A percentile compares a stretch with the other conserved stretches of the same genome.
phyloP scores from a whole-genome alignment of 2,329 filamentous ascomycete species.

The Coleophoma eucalyptorum region DNA sequence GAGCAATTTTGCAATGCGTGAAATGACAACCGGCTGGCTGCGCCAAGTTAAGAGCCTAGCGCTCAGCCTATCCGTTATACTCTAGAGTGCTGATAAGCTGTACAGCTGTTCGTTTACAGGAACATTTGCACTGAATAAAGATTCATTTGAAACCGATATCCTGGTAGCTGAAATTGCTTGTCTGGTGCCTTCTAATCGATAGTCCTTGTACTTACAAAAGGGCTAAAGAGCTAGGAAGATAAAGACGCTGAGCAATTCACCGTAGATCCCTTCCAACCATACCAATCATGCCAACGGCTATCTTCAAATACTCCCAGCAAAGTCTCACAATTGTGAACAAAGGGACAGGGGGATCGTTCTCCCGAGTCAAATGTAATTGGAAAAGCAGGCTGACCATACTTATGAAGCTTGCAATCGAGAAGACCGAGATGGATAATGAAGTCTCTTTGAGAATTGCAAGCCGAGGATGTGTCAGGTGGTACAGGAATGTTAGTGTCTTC shows the following conservation, averaged over 20 bases:
- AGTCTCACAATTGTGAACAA: conserved; percentile 18
- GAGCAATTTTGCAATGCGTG: no score
- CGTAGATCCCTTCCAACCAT: conserved; percentile 13
- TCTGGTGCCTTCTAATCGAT: no score
- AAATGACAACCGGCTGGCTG: no score
- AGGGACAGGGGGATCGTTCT: conserved; percentile 24
- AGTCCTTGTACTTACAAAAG: no score
- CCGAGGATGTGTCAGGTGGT: conserved; percentile 74
- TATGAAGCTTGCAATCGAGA: conserved; percentile 72
- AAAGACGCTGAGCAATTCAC: background rate
- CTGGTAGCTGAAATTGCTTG: no score
- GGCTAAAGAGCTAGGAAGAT: no score
- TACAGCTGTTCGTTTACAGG: no score
- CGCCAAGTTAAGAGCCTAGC: no score
- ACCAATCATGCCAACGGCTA: conserved; percentile 12
- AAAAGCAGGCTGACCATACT: conserved; percentile 68
- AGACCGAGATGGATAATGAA: conserved; percentile 71
- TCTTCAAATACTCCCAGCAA: conserved; percentile 18
- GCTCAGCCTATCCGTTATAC: no score
- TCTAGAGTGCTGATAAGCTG: no score
- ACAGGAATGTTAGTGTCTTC: conserved; percentile 69
- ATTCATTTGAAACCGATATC: background rate
- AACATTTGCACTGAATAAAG: background rate
- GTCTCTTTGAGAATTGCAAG: conserved; percentile 79
- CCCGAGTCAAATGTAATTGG: conserved; percentile 51